Conservation (phyloP, 345 rosid genomes). For the Carallia pectinifolia region DNA sequence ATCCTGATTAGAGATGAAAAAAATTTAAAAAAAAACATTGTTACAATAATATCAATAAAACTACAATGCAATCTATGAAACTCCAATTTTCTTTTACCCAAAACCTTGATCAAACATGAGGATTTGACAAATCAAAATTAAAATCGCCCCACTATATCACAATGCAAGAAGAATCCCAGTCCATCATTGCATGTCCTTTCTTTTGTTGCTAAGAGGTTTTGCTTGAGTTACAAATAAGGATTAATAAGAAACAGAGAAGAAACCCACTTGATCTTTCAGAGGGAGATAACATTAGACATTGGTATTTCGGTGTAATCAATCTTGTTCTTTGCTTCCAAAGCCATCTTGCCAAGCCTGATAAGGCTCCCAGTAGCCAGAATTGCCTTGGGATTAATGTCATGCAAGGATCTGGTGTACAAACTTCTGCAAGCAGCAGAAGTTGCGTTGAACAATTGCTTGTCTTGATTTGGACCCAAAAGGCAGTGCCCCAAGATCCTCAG, state of each 20-base stretch:
- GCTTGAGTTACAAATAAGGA: background rate
- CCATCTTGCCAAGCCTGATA: conserved; percentile 49
- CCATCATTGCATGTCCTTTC: too few relatives aligned
- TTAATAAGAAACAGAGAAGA: background rate
- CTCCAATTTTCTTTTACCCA: too few relatives aligned
- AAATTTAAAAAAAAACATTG: too few relatives aligned
- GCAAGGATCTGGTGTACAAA: conserved; percentile 54
- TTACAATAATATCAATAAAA: too few relatives aligned
- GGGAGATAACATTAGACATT: conserved; percentile 29
- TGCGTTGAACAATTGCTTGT: conserved; percentile 35
- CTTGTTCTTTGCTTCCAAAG: conserved; percentile 37
- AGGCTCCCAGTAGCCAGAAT: conserved; percentile 71
- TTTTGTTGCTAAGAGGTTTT: too few relatives aligned
- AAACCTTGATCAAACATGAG: too few relatives aligned
- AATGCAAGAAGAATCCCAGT: too few relatives aligned
- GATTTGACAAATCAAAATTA: too few relatives aligned
- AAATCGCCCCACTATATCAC: too few relatives aligned
- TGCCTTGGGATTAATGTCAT: conserved; percentile 66
- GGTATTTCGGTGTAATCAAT: conserved; percentile 60
- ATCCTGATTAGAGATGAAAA: too few relatives aligned
- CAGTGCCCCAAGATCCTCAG: conserved; percentile 79
- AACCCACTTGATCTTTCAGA: conserved; percentile 1
- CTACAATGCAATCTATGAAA: too few relatives aligned
- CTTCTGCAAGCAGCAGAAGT: conserved; percentile 55
- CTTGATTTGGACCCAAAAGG: conserved; percentile 43